Conservation (phyloP, 2,329 filamentous ascomycete species). For the Aspergillus sp. region DNA sequence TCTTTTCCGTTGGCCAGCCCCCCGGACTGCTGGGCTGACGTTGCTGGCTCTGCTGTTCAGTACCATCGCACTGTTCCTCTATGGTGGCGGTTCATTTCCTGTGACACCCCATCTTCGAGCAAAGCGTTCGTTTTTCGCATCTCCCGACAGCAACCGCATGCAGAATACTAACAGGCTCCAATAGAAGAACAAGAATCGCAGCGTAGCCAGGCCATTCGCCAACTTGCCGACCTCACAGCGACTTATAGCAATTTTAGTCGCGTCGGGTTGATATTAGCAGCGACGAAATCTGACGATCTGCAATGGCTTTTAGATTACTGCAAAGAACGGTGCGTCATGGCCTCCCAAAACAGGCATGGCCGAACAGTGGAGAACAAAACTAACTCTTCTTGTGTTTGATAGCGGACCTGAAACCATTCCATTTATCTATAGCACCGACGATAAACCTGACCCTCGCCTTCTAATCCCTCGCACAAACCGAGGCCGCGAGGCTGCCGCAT, state of each 20-base stretch:
- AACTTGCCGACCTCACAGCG: conserved; percentile 18
- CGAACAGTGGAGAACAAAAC: not conserved
- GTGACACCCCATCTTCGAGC: not conserved
- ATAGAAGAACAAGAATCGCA: conserved; percentile 5
- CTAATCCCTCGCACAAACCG: conserved; percentile 35
- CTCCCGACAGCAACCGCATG: not conserved
- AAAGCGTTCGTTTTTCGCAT: conserved; percentile 8
- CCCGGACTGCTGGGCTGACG: conserved; percentile 15
- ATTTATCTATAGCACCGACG: conserved; percentile 31
- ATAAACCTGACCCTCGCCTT: conserved; percentile 20
- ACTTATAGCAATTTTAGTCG: conserved; percentile 16
- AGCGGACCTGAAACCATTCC: conserved; percentile 18
- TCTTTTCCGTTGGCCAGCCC: conserved; percentile 21
- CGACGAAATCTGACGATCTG: conserved; percentile 19
- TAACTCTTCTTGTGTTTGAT: not conserved
- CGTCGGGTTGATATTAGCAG: conserved; percentile 19
- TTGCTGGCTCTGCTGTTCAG: conserved; percentile 17
- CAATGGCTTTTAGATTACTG: conserved; percentile 23
- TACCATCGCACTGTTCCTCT: conserved; percentile 14
- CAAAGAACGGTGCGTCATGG: conserved; percentile 16
- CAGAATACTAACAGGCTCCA: conserved; percentile 2
- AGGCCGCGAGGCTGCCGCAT: conserved; percentile 64
- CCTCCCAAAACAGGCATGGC: not conserved
- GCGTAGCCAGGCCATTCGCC: conserved; percentile 13
- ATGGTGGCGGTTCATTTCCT: conserved; percentile 11